These are phyloP conservation scores for Gastrodia elata DNA, from an alignment of 106 monocot species.

Conservation along the genomic window DNA sequence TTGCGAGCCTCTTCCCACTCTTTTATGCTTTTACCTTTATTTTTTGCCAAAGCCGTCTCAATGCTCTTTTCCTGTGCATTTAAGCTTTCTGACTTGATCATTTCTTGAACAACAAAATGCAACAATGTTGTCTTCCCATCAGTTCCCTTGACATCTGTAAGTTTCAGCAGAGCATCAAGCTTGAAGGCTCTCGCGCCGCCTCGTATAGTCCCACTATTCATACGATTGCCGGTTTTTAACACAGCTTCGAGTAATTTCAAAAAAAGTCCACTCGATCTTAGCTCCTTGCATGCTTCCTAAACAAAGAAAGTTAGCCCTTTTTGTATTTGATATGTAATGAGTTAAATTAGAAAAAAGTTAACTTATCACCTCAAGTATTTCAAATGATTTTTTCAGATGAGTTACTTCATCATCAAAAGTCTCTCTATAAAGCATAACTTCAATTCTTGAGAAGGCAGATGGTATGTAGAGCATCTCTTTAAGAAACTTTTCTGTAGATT, in stretches of 20 bases:
- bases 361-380: conserved; percentile 51
- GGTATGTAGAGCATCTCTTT: conserved; percentile 42
- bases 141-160: conserved; percentile 78
- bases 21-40: conserved; percentile 8
- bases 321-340: too few species aligned
- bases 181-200: conserved; percentile 96
- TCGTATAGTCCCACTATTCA: conserved; percentile 83
- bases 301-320: too few species aligned
- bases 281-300: conserved; percentile 93
- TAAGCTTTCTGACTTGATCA: conserved; percentile 42
- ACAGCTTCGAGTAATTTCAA: conserved; percentile 83
- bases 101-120: conserved; percentile 91
- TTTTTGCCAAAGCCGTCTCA: not conserved
- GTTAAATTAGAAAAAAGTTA: too few species aligned
- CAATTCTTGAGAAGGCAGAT: conserved; percentile 60
- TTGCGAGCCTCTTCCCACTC: conserved; percentile 32
- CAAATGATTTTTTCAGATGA: conserved; percentile 51
- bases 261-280: conserved; percentile 80
- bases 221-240: conserved; percentile 78
- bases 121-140: conserved; percentile 93
- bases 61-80: conserved; percentile 12
- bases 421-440: conserved; percentile 68
- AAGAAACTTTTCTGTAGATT: conserved; percentile 56
- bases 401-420: conserved; percentile 80
- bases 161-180: conserved; percentile 82